Conservation (phyloP, 345 rosid species). For the Capsella bursapastoris region DNA sequence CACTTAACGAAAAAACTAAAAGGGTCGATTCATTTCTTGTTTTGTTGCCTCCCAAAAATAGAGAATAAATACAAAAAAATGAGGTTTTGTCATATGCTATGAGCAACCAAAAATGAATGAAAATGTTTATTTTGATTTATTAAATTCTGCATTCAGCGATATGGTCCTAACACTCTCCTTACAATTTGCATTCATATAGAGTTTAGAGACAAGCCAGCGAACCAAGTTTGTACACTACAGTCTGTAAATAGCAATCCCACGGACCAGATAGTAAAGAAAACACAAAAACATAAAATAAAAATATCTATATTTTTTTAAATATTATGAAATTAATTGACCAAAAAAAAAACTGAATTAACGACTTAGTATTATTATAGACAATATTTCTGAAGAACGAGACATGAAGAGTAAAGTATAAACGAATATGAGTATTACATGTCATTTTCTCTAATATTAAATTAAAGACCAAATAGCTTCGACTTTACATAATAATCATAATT, state of each 20-base stretch:
- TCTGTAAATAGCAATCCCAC: constrained; percentile 42
- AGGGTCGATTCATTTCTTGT: background rate
- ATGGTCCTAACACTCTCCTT: constrained; percentile 38
- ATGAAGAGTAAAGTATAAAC: constrained; percentile 18
- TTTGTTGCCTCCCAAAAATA: background rate
- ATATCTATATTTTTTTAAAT: background rate
- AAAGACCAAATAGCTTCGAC: constrained; percentile 31
- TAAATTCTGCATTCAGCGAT: constrained; percentile 26
- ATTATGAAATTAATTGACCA: too few relatives aligned
- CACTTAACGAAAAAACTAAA: background rate
- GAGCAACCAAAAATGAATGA: constrained; percentile 25
- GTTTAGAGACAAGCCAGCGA: constrained; percentile 43
- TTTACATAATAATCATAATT: constrained; percentile 42
- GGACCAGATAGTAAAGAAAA: background rate
- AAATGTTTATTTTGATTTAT: background rate
- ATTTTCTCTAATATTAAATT: constrained; percentile 7
- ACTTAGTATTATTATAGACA: background rate
- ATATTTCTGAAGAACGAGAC: constrained; percentile 15
- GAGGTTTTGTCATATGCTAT: constrained; percentile 23
- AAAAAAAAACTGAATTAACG: constrained; percentile 2
- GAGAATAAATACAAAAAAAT: constrained; percentile 4
- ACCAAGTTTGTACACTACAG: constrained; percentile 37
- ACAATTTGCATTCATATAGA: constrained; percentile 31
- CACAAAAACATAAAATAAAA: background rate
- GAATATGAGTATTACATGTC: constrained; percentile 19